Percentiles rank a stretch among this genome's conserved stretches.
Evolutionary conservation across 2,329 filamentous ascomycete genomes (phyloP).

Genomic region (Cylindrodendrum hubeiense): DNA sequence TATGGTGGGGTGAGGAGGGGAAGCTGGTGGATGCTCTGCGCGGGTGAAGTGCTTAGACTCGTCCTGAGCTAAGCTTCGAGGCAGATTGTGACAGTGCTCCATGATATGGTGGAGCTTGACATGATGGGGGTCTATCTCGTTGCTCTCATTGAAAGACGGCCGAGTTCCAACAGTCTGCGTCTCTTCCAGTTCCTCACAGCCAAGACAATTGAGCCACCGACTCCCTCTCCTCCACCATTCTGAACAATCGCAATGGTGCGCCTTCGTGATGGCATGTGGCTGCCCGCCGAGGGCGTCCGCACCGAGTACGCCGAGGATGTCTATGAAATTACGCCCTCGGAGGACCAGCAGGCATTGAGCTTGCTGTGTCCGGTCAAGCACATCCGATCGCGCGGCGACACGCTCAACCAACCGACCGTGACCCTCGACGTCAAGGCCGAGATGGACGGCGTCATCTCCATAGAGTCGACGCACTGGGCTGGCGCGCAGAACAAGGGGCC

Average conservation of each 20-base stretch:
- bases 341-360: conserved; percentile 60
- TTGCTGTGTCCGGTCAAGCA: conserved; percentile 68
- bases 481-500: conserved; percentile 53
- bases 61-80: conserved; percentile 4
- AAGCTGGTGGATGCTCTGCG: conserved; percentile 6
- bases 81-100: conserved; percentile 15
- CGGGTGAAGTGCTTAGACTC: conserved; percentile 36
- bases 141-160: conserved; percentile 19
- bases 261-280: conserved; percentile 67
- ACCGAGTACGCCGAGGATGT: conserved; percentile 77
- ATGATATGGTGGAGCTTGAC: conserved; percentile 35
- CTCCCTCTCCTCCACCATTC: neutral
- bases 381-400: conserved; percentile 66
- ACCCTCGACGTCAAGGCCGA: conserved; percentile 55
- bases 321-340: conserved; percentile 60
- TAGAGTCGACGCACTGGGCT: conserved; percentile 55
- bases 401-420: conserved; percentile 67
- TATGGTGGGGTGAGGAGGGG: conserved; percentile 41
- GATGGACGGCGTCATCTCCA: conserved; percentile 55
- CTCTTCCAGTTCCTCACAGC: conserved; percentile 3
- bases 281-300: conserved; percentile 69
- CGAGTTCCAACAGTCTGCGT: conserved; percentile 15
- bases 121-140: conserved; percentile 12
- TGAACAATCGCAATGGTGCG: conserved; percentile 45
- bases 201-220: conserved; percentile 21